These are phyloP conservation scores for Huntiella savannae DNA, from an alignment of 2,329 filamentous ascomycete genomes.

Conservation along the genomic window DNA sequence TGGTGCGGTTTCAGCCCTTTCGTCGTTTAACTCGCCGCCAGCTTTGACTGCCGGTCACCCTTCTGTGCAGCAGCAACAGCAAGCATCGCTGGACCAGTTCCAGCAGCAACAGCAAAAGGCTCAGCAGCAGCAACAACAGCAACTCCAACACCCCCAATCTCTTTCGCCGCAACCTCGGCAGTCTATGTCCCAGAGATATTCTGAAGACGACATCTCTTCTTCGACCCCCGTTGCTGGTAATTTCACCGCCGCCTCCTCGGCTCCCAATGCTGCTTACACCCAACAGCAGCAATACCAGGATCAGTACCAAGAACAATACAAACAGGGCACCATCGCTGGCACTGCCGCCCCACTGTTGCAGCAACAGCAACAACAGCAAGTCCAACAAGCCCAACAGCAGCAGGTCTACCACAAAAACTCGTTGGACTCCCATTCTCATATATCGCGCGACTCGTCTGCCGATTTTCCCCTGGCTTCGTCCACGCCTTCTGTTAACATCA, in stretches of 20 bases:
- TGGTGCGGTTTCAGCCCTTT: too few relatives aligned
- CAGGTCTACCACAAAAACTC: slow-evolving; percentile 14
- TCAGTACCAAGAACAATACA: not conserved
- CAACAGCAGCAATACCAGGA: not conserved
- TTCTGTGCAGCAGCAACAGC: slow-evolving; percentile 16
- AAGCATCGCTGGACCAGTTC: slow-evolving; percentile 10
- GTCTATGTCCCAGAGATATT: not conserved
- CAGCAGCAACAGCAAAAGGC: slow-evolving; percentile 18
- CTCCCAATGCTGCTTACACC: not conserved
- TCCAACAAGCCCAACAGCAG: slow-evolving; percentile 18
- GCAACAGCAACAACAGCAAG: slow-evolving; percentile 22
- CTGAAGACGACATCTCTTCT: slow-evolving; percentile 1
- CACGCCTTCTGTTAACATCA: slow-evolving; percentile 13
- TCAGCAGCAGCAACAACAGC: slow-evolving; percentile 2
- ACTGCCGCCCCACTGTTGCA: slow-evolving; percentile 13
- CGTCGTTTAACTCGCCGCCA: too few relatives aligned
- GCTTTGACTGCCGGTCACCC: too few relatives aligned
- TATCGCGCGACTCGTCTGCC: slow-evolving; percentile 41
- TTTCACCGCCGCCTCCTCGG: not conserved
- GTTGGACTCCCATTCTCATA: slow-evolving; percentile 30
- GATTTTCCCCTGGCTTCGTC: slow-evolving; percentile 24
- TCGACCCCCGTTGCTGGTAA: not conserved
- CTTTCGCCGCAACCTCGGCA: slow-evolving; percentile 4
- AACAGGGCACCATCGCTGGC: slow-evolving; percentile 6
- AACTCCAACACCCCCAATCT: slow-evolving; percentile 19